These are phyloP conservation scores for Diaporthe destruens DNA, from an alignment of 2,329 filamentous ascomycete species.

Conservation along the genomic window DNA sequence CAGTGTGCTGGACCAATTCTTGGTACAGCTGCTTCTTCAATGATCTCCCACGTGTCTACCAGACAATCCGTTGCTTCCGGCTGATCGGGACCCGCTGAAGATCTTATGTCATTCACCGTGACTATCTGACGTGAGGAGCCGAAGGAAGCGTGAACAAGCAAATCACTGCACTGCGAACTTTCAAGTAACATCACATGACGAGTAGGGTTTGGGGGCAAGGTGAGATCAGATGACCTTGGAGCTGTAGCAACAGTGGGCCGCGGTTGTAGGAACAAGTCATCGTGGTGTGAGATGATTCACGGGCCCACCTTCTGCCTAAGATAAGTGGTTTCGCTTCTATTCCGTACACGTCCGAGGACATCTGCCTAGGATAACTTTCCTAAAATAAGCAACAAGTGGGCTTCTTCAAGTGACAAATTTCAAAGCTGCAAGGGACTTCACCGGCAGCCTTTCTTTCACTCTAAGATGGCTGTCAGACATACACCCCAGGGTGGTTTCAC, in stretches of 20 bases:
- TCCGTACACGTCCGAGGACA: no score
- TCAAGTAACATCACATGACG: background rate
- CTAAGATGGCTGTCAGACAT: background rate
- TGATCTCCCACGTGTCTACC: constrained; percentile 9
- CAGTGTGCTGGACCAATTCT: background rate
- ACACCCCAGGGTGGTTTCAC: background rate
- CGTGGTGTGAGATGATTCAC: background rate
- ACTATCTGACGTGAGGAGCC: background rate
- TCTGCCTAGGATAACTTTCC: background rate
- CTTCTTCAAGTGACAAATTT: background rate
- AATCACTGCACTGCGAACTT: background rate
- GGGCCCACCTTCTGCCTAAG: background rate
- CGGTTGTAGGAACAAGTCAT: background rate
- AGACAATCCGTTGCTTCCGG: constrained; percentile 5
- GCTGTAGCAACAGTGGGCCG: background rate
- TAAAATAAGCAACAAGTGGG: constrained; percentile 15
- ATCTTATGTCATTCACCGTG: background rate
- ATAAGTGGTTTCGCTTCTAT: no score
- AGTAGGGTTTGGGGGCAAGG: background rate
- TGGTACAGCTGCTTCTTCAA: constrained; percentile 5
- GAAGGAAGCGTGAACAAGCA: background rate
- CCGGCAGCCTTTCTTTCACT: constrained; percentile 12
- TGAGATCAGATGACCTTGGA: background rate
- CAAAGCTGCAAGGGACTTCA: constrained; percentile 19
- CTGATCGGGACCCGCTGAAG: background rate